These are phyloP conservation scores for Funneliformis caledonium DNA, from an alignment of 371 early-diverging fungal species.

Conservation along the genomic window DNA sequence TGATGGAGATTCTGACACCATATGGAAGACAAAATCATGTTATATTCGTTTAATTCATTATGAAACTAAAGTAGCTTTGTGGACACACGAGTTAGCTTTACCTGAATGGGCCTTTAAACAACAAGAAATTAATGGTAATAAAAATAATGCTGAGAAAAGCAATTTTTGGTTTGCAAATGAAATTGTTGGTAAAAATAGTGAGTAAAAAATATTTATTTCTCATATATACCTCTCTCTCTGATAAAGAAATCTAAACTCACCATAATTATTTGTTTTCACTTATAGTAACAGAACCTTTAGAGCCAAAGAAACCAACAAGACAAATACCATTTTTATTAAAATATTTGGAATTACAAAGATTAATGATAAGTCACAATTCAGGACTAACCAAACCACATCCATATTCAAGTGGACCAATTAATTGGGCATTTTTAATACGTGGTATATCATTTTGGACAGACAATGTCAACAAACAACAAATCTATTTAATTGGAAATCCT, in stretches of 20 bases:
- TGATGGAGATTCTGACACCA: slow-evolving; percentile 49
- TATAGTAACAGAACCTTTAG: slow-evolving; percentile 44
- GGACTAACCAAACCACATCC: slow-evolving; percentile 92
- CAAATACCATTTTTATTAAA: slow-evolving; percentile 76
- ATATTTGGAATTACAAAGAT: slow-evolving; percentile 86
- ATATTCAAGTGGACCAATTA: slow-evolving; percentile 80
- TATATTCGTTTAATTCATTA: slow-evolving; percentile 73
- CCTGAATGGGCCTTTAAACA: slow-evolving; percentile 97
- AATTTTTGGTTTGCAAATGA: slow-evolving; percentile 81
- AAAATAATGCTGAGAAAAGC: slow-evolving; percentile 72
- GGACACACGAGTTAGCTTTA: slow-evolving; percentile 73
- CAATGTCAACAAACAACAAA: slow-evolving; percentile 70
- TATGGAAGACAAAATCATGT: slow-evolving; percentile 64
- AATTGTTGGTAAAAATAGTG: slow-evolving; percentile 69
- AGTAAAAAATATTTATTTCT: background rate
- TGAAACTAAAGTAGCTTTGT: slow-evolving; percentile 81
- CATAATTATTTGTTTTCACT: slow-evolving; percentile 38
- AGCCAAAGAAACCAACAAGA: slow-evolving; percentile 52
- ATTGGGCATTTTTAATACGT: slow-evolving; percentile 90
- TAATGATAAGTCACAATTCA: slow-evolving; percentile 92
- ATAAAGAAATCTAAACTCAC: background rate
- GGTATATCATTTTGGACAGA: slow-evolving; percentile 96
- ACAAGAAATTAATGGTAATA: slow-evolving; percentile 96
- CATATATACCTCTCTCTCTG: background rate
- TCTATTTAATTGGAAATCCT: slow-evolving; percentile 98